phyloP scores from a whole-genome alignment of 2,329 filamentous ascomycete species.

The Xylaria sp. region DNA sequence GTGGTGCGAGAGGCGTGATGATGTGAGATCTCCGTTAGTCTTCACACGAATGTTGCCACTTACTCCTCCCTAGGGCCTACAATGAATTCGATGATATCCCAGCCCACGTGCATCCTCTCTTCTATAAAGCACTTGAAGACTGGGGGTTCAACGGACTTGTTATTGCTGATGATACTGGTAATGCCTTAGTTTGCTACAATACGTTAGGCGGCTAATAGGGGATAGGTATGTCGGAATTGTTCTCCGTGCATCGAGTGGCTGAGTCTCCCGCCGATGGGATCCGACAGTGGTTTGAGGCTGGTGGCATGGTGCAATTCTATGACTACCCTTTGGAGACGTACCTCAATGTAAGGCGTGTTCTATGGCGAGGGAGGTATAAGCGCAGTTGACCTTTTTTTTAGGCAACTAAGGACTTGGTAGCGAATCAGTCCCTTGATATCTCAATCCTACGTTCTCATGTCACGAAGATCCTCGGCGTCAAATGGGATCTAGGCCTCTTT shows the following conservation, averaged over 20 bases:
- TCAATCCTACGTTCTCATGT: conserved; percentile 46
- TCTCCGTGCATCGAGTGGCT: conserved; percentile 46
- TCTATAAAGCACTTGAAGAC: conserved; percentile 46
- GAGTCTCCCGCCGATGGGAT: conserved; percentile 47
- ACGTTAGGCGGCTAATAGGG: conserved; percentile 15
- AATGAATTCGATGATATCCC: conserved; percentile 50
- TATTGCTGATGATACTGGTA: conserved; percentile 50
- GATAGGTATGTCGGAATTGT: conserved; percentile 42
- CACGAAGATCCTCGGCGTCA: conserved; percentile 46
- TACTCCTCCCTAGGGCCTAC: conserved; percentile 41
- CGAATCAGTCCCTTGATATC: conserved; percentile 45
- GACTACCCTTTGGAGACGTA: conserved; percentile 49
- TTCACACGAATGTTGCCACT: not conserved
- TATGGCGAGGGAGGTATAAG: conserved; percentile 40
- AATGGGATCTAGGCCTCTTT: conserved; percentile 52
- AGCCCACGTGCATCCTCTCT: conserved; percentile 46
- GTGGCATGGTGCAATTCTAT: conserved; percentile 53
- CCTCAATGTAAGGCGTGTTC: conserved; percentile 42
- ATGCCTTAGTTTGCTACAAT: not conserved
- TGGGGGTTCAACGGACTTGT: conserved; percentile 51
- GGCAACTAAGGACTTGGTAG: conserved; percentile 43
- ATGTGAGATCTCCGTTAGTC: conserved; percentile 40
- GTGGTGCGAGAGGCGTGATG: conserved; percentile 50
- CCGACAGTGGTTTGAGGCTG: conserved; percentile 51
- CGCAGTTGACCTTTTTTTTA: conserved; percentile 34